A percentile compares a stretch with the other conserved stretches of the same genome.
phyloP scores from a whole-genome alignment of 805 yeast genomes.

The Kluyveromyces aestuarii region DNA sequence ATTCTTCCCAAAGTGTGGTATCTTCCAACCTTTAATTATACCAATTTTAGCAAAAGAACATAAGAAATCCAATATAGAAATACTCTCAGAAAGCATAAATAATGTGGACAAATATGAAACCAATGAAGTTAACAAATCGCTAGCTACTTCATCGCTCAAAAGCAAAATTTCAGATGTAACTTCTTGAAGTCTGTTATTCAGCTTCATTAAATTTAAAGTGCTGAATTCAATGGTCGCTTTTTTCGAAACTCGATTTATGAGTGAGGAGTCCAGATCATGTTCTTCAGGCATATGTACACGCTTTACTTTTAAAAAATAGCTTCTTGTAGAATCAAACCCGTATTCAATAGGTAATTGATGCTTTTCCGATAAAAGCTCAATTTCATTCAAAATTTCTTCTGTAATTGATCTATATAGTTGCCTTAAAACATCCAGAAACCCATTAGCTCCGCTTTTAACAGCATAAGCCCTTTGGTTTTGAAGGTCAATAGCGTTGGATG shows the following conservation, averaged over 20 bases:
- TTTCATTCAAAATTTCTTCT: constrained; percentile 28
- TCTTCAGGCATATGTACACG: constrained; percentile 9
- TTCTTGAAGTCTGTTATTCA: constrained; percentile 33
- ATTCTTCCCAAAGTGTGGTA: constrained; percentile 32
- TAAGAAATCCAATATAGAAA: constrained; percentile 34
- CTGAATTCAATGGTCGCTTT: constrained; percentile 31
- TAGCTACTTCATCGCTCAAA: constrained; percentile 34
- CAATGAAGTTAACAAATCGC: constrained; percentile 22
- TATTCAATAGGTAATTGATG: constrained; percentile 23
- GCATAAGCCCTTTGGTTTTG: constrained; percentile 39
- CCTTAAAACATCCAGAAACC: constrained; percentile 37
- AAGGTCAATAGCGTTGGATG: constrained; percentile 30
- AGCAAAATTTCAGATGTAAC: constrained; percentile 33
- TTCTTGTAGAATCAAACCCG: constrained; percentile 30
- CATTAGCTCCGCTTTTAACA: constrained; percentile 36
- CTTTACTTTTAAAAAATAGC: constrained; percentile 31
- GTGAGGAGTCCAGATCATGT: constrained; percentile 23
- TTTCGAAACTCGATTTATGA: constrained; percentile 28
- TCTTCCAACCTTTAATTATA: constrained; percentile 16
- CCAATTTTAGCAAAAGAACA: constrained; percentile 28
- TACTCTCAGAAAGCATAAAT: constrained; percentile 37
- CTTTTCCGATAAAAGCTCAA: constrained; percentile 20
- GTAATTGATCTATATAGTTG: constrained; percentile 31
- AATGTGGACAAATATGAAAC: constrained; percentile 25
- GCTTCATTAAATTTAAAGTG: constrained; percentile 33